These are phyloP conservation scores for Acrocalymma vagum DNA, from an alignment of 2,329 filamentous ascomycete species.

Conservation along the genomic window DNA sequence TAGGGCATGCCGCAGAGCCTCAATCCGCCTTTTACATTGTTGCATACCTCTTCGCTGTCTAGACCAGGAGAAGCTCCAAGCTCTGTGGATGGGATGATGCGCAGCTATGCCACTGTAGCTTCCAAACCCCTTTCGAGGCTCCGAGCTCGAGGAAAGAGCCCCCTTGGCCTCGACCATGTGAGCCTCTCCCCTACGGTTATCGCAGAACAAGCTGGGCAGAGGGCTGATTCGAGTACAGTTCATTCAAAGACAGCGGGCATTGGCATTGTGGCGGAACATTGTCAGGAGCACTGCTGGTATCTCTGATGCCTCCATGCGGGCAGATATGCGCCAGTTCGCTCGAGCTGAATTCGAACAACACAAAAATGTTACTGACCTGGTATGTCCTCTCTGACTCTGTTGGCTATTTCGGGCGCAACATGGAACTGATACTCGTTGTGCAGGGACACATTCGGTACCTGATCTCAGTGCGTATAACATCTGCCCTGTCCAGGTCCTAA, in stretches of 20 bases:
- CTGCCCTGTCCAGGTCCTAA: background rate
- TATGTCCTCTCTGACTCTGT: slow-evolving; percentile 43
- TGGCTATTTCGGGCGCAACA: too few relatives aligned
- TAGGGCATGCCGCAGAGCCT: too few relatives aligned
- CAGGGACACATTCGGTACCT: slow-evolving; percentile 58
- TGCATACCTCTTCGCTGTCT: background rate
- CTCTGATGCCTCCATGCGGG: slow-evolving; percentile 33
- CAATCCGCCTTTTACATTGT: background rate
- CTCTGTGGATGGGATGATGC: slow-evolving; percentile 32
- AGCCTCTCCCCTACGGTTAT: slow-evolving; percentile 2
- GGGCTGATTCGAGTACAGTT: slow-evolving; percentile 49
- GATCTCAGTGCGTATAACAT: slow-evolving; percentile 48
- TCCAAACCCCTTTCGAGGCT: slow-evolving; percentile 37
- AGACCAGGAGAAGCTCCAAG: background rate
- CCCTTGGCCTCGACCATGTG: slow-evolving; percentile 44
- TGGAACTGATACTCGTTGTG: slow-evolving; percentile 11
- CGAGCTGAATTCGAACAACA: slow-evolving; percentile 59
- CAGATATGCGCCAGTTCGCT: slow-evolving; percentile 59
- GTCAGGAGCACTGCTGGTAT: slow-evolving; percentile 51
- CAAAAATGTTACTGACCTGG: slow-evolving; percentile 55
- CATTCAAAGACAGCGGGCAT: slow-evolving; percentile 56
- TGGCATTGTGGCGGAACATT: slow-evolving; percentile 59
- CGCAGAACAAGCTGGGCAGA: background rate
- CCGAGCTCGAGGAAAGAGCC: slow-evolving; percentile 38
- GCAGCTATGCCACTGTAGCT: slow-evolving; percentile 44